Evolutionary conservation across 1,284 basidiomycete genomes (phyloP).

Genomic region (Marasmius tenuissimus): DNA sequence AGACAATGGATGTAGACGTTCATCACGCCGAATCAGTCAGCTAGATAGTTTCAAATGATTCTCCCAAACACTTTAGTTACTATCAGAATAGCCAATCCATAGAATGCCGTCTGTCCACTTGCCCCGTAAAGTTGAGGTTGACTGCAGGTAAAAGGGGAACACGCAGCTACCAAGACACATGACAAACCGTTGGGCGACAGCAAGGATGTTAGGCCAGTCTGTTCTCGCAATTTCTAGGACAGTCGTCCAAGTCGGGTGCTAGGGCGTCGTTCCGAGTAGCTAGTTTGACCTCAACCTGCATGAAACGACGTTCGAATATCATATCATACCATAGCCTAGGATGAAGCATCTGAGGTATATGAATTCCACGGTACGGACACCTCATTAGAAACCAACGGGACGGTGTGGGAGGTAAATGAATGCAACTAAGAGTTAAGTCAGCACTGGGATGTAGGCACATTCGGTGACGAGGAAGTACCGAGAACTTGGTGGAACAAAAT

Average conservation of each 20-base stretch:
- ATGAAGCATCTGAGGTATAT: slow-evolving; percentile 21
- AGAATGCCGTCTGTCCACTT: slow-evolving; percentile 19
- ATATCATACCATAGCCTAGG: slow-evolving; percentile 12
- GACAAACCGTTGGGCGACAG: slow-evolving; percentile 20
- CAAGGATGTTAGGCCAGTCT: slow-evolving; percentile 21
- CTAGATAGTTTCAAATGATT: slow-evolving; percentile 21
- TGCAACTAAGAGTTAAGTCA: background rate
- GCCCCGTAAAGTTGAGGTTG: slow-evolving; percentile 21
- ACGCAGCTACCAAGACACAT: slow-evolving; percentile 24
- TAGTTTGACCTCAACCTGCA: background rate
- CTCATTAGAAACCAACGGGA: slow-evolving; percentile 21
- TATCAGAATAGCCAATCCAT: slow-evolving; percentile 26
- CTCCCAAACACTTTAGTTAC: slow-evolving; percentile 22
- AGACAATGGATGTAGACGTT: slow-evolving; percentile 23
- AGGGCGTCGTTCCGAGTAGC: too few species aligned
- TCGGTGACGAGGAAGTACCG: background rate
- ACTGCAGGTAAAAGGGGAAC: slow-evolving; percentile 27
- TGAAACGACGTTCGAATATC: background rate
- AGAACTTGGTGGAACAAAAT: background rate
- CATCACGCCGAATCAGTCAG: slow-evolving; percentile 22
- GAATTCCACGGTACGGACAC: slow-evolving; percentile 20
- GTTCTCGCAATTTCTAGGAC: slow-evolving; percentile 5
- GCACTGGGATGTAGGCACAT: background rate
- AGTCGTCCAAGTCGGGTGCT: background rate
- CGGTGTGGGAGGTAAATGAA: background rate